Percentiles rank a stretch among this genome's conserved stretches.
phyloP scores from a whole-genome alignment of 2,329 filamentous ascomycete genomes.

The Aspergillus versicolor region DNA sequence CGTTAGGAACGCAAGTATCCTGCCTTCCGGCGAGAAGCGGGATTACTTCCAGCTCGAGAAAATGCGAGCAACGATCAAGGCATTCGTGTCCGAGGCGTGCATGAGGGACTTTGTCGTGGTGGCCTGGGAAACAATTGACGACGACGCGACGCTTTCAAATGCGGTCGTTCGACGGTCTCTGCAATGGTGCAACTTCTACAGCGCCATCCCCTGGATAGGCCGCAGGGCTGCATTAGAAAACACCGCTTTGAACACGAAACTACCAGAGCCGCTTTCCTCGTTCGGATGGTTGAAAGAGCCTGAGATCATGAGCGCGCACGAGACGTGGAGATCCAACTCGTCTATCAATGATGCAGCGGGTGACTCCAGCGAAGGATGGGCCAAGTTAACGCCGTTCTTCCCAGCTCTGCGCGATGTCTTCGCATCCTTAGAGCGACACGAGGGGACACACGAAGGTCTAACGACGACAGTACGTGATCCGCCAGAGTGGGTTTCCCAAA shows the following conservation, averaged over 20 bases:
- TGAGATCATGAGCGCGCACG: conserved; percentile 45
- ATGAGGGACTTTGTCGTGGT: conserved; percentile 44
- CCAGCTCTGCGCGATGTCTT: conserved; percentile 28
- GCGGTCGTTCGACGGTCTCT: conserved; percentile 45
- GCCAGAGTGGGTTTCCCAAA: conserved; percentile 32
- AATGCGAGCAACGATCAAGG: conserved; percentile 44
- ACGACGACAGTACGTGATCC: conserved; percentile 26
- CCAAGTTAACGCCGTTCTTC: conserved; percentile 26
- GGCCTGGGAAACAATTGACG: conserved; percentile 47
- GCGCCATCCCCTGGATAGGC: conserved; percentile 46
- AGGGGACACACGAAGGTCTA: conserved; percentile 6
- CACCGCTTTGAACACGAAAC: conserved; percentile 31
- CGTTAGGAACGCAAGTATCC: conserved; percentile 43
- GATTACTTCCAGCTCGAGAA: conserved; percentile 47
- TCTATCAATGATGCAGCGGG: conserved; percentile 17
- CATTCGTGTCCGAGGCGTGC: conserved; percentile 48
- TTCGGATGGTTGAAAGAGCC: conserved; percentile 50
- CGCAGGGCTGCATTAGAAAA: conserved; percentile 37
- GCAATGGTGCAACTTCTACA: conserved; percentile 50
- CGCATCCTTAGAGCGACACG: conserved; percentile 23
- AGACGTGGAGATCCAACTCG: conserved; percentile 40
- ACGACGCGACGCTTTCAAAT: conserved; percentile 39
- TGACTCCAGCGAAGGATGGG: conserved; percentile 24
- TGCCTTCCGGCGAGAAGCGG: conserved; percentile 41
- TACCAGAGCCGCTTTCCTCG: conserved; percentile 43